Evolutionary conservation across 2,329 filamentous ascomycete species (phyloP), one percentile per base, ranked within the genome.

Genomic region (Dactylonectria estremocensis): DNA sequence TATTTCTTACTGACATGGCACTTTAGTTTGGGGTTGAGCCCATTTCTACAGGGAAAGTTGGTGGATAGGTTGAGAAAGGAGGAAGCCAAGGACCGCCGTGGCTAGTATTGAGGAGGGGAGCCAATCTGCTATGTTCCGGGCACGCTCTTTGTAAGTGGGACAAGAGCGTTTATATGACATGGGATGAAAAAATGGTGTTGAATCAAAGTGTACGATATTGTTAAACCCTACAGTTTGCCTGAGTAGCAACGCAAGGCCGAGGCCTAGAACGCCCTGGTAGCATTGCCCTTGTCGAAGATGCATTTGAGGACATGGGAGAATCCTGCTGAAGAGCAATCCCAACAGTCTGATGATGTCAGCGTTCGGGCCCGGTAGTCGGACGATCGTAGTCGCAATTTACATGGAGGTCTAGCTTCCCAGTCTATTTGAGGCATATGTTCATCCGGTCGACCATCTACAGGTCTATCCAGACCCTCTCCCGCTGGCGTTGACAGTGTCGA

Each of bases 21-120:
- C 33, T 49, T 10, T 50, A 81, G 79, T 28, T 49, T 81, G 46
- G 79, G 79, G 43, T 57, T 81, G 56, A 71, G 79, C 50, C 78
- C 79, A 1, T 91, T 86, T 74, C 73, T 91, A 57, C 81, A 83
- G 64, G 83, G 77, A 33, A 91, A 88, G 74, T 77, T 91, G 57
- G 76, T 89, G 14, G 83, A 88, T 72, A 83, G 83, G 53, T 80
- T 91, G 33, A 80, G 79, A 55, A 81, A 85, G 66, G 87, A 90
- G 70, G 88, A 89, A 73, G 79, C 74, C 61, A 81, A 80, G 63
- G 75, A 77, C 53, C 50, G 40, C 8, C 50, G 78, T 76, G 13
- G 82, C 2, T 8, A 37, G n/a, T 84, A 63, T 69, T 81, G 22
- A 73, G 28, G 24, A n/a, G 46, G 66, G n/a, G 33, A 7, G 8